phyloP scores from a whole-genome alignment of 176 grass and related monocot genomes.

The Oryza officinalis region DNA sequence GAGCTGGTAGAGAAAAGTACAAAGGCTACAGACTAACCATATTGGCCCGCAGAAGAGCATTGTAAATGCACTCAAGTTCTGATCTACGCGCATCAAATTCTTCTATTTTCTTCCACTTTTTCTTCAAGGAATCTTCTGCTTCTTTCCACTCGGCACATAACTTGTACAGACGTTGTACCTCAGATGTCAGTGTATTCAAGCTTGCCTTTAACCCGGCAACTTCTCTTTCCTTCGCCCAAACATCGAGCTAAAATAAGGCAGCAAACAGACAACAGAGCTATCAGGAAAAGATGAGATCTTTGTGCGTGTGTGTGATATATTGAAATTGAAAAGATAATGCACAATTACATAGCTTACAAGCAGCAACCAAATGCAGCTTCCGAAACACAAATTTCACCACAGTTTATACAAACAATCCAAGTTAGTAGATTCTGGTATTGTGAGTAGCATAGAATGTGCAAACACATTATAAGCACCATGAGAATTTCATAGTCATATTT shows the following conservation, averaged over 20 bases:
- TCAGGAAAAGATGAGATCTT: constrained; percentile 30
- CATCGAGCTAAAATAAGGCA: constrained; percentile 70
- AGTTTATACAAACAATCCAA: background rate
- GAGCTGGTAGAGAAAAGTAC: constrained; percentile 7
- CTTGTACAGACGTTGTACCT: constrained; percentile 90
- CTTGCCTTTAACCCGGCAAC: constrained; percentile 93
- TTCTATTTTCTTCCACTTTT: constrained; percentile 99
- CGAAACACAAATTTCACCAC: background rate
- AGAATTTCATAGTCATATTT: background rate
- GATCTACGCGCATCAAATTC: constrained; percentile 89
- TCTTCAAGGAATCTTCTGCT: constrained; percentile 96
- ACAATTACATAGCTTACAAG: constrained; percentile 21
- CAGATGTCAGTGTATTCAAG: constrained; percentile 81
- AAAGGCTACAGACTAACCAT: constrained; percentile 59
- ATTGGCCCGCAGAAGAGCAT: constrained; percentile 75
- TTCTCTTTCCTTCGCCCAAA: constrained; percentile 96
- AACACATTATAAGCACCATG: background rate
- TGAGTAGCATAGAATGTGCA: background rate
- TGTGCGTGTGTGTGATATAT: background rate
- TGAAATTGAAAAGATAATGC: constrained; percentile 21
- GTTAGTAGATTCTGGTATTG: background rate
- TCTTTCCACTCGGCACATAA: constrained; percentile 97
- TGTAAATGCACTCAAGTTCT: constrained; percentile 91
- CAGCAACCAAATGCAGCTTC: constrained; percentile 13
- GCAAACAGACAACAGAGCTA: background rate